Conservation (phyloP, 2,329 filamentous ascomycete genomes). For the Cladophialophora bantiana region DNA sequence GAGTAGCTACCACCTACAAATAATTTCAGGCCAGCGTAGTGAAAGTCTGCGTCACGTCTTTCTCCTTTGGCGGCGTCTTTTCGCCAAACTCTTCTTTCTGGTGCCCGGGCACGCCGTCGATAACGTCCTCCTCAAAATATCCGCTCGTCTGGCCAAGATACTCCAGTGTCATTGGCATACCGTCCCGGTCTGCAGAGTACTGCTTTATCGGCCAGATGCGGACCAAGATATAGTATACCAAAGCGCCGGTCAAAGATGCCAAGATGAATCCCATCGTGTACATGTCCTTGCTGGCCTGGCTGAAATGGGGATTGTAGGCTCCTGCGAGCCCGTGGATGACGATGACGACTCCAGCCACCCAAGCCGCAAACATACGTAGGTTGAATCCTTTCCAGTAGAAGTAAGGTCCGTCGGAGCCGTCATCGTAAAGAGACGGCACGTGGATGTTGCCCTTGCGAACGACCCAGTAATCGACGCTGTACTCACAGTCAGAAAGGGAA, state of each 20-base stretch:
- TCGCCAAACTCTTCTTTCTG: background rate
- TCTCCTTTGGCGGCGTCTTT: background rate
- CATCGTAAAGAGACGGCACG: conserved; percentile 45
- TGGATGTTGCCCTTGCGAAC: conserved; percentile 46
- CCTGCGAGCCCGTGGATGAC: conserved; percentile 39
- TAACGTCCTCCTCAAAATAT: conserved; percentile 10
- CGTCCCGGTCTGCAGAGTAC: background rate
- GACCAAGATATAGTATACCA: conserved; percentile 36
- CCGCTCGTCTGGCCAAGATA: conserved; percentile 2
- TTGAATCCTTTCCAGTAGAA: conserved; percentile 47
- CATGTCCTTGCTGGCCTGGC: conserved; percentile 36
- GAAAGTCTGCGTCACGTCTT: background rate
- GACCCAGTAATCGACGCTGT: conserved; percentile 45
- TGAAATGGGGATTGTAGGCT: conserved; percentile 35
- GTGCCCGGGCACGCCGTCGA: conserved; percentile 1
- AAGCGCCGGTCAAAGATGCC: conserved; percentile 39
- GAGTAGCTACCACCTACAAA: too few species aligned
- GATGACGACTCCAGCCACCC: conserved; percentile 39
- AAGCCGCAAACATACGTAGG: conserved; percentile 39
- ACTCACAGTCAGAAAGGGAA: background rate
- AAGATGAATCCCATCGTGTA: conserved; percentile 41
- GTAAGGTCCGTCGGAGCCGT: conserved; percentile 43
- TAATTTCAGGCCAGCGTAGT: background rate
- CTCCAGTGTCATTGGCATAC: background rate
- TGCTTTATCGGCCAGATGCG: conserved; percentile 15